Conservation (phyloP, 2,329 filamentous ascomycete species). For the Cytospora schulzeri region DNA sequence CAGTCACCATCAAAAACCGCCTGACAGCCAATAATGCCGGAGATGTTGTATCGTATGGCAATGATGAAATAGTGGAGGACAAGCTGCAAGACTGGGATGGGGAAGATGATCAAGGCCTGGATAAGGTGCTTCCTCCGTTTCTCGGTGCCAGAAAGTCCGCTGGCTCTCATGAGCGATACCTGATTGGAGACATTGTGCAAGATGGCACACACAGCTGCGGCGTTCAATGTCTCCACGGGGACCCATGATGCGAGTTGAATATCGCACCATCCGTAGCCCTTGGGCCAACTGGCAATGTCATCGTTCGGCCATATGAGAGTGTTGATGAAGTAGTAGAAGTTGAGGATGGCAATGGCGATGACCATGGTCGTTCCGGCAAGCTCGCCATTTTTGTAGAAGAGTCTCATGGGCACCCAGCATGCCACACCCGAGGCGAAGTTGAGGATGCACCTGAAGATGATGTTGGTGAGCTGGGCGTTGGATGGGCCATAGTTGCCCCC, state of each 20-base stretch:
- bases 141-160: constrained; percentile 44
- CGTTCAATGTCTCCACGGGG: constrained; percentile 47
- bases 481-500: constrained; percentile 22
- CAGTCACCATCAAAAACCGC: constrained; percentile 48
- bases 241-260: constrained; percentile 44
- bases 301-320: constrained; percentile 57
- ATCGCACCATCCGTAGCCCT: constrained; percentile 57
- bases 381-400: constrained; percentile 56
- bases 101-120: constrained; percentile 58
- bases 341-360: constrained; percentile 46
- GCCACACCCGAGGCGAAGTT: constrained; percentile 47
- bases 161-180: constrained; percentile 48
- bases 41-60: constrained; percentile 51
- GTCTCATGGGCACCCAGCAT: constrained; percentile 53
- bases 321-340: constrained; percentile 53
- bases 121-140: constrained; percentile 44
- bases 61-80: constrained; percentile 51
- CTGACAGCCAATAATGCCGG: constrained; percentile 53
- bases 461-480: constrained; percentile 44
- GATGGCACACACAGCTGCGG: constrained; percentile 55
- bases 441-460: constrained; percentile 51
- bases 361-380: constrained; percentile 56
- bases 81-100: constrained; percentile 53
- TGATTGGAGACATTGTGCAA: constrained; percentile 56
- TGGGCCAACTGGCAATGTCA: constrained; percentile 53